A percentile compares a stretch with the other conserved stretches of the same genome.
phyloP scores from a whole-genome alignment of 2,329 filamentous ascomycete species.

The Pleoardoris graminearum region DNA sequence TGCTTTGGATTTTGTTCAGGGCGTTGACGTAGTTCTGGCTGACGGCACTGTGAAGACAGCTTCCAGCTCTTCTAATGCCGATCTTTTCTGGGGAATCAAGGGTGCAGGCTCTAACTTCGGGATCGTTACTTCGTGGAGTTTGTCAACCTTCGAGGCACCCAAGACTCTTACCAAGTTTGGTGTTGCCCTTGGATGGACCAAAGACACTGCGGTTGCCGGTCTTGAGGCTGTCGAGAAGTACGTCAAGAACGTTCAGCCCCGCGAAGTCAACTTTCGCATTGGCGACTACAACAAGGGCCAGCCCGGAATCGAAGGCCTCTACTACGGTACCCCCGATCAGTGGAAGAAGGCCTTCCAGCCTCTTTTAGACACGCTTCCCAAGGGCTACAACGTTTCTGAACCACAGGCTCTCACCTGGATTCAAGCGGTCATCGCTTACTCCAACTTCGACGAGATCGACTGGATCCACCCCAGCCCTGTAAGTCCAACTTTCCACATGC shows the following conservation, averaged over 20 bases:
- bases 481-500: neutral
- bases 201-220: conserved; percentile 15
- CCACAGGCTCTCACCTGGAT: conserved; percentile 15
- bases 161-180: conserved; percentile 10
- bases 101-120: conserved; percentile 44
- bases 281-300: conserved; percentile 15
- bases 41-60: conserved; percentile 32
- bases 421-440: conserved; percentile 13
- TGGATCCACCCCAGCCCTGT: conserved; percentile 13
- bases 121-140: conserved; percentile 30
- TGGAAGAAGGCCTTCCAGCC: conserved; percentile 14
- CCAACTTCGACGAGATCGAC: conserved; percentile 15
- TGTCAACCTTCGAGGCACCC: conserved; percentile 19
- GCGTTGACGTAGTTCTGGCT: conserved; percentile 28
- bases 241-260: conserved; percentile 14
- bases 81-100: conserved; percentile 44
- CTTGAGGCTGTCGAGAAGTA: conserved; percentile 18
- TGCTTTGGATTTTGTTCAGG: conserved; percentile 13
- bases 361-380: conserved; percentile 14
- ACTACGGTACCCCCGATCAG: conserved; percentile 15
- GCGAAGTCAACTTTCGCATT: conserved; percentile 18
- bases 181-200: conserved; percentile 14
- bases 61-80: conserved; percentile 27
- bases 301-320: conserved; percentile 15
- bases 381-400: conserved; percentile 10